Conservation (phyloP, 1,284 basidiomycete genomes). For the Ganoderma lucidum region DNA sequence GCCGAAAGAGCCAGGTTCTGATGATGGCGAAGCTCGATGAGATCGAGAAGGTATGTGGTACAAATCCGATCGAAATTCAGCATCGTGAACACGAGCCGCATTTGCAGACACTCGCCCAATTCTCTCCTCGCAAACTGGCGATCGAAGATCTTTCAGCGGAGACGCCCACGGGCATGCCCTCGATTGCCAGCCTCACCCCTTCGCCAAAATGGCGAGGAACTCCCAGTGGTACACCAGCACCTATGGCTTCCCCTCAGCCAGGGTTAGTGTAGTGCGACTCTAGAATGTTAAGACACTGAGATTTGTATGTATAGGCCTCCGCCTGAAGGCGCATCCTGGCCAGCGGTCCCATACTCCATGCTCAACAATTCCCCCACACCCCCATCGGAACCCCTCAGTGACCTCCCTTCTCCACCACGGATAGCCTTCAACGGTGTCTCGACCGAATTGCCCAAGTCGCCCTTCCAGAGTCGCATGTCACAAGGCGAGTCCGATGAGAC, state of each 20-base stretch:
- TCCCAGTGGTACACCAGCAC: constrained; percentile 14
- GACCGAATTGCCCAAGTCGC: constrained; percentile 58
- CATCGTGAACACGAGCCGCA: background rate
- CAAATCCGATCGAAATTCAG: background rate
- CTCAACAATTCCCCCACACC: constrained; percentile 29
- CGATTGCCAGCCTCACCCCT: constrained; percentile 41
- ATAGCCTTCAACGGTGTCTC: constrained; percentile 75
- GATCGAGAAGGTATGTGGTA: constrained; percentile 67
- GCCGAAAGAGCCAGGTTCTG: constrained; percentile 72
- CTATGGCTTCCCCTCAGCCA: constrained; percentile 29
- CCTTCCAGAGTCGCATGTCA: constrained; percentile 45
- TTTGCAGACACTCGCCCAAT: constrained; percentile 66
- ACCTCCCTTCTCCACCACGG: constrained; percentile 60
- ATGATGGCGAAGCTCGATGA: constrained; percentile 77
- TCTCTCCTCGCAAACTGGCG: constrained; percentile 69
- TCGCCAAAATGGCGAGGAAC: constrained; percentile 32
- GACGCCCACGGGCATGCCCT: constrained; percentile 40
- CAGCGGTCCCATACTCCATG: constrained; percentile 47
- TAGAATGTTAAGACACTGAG: constrained; percentile 28
- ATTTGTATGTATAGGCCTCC: constrained; percentile 27
- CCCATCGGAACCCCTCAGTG: constrained; percentile 29
- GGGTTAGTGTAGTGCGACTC: constrained; percentile 32
- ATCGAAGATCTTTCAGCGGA: constrained; percentile 56
- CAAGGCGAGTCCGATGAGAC: constrained; percentile 52
- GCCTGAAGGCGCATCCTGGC: constrained; percentile 44